Evolutionary conservation across 345 rosid species (phyloP), one percentile per base, ranked within the genome.

Genomic region (Euphorbia lathyris): DNA sequence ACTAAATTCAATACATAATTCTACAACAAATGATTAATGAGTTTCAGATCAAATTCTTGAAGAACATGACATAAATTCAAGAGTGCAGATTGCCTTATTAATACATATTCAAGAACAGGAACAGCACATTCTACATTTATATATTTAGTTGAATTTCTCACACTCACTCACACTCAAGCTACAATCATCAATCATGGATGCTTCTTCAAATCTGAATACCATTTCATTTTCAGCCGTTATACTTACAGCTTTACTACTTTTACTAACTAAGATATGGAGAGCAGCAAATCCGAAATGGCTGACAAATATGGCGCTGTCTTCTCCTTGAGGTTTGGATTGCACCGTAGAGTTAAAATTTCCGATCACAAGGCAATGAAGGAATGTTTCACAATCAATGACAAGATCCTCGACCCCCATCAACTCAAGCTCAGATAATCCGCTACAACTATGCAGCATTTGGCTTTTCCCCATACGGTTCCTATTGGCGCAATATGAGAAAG

Each of bases 391-490:
- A 40, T 53, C 23, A n/a, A 70, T 26, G 79, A 76, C 45, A 58
- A n/a, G 29, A 12, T 42, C 9, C 6, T 13, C 26, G 79, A 19
- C 74, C 79, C 26, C 52, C 6, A 40, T 69, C 79, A 36, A 40
- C 51, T 50, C 71, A 65, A 19, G 74, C 56, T 7, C 45, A 70
- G 79, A 63, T 57, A 62, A 27, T 76, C 2, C 12, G 70, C 9
- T 76, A 65, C 70, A 63, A 70, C 14, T 58, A 65, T 30, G 71
- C 74, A 1, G 63, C 71, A 14, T 47, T 76, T 57, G 74, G 74
- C 3, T 70, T 66, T 50, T 17, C 63, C 1, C 42, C 74, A 12
- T 70, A 59, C 2, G 67, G 67, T n/a, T 4, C 67, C 26, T 70
- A 58, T 7, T n/a, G n/a, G n/a, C n/a, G n/a, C n/a, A n/a, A n/a